Evolutionary conservation across 352 stramenopile species (phyloP).

Genomic region (Globisporangium mamillatum): DNA sequence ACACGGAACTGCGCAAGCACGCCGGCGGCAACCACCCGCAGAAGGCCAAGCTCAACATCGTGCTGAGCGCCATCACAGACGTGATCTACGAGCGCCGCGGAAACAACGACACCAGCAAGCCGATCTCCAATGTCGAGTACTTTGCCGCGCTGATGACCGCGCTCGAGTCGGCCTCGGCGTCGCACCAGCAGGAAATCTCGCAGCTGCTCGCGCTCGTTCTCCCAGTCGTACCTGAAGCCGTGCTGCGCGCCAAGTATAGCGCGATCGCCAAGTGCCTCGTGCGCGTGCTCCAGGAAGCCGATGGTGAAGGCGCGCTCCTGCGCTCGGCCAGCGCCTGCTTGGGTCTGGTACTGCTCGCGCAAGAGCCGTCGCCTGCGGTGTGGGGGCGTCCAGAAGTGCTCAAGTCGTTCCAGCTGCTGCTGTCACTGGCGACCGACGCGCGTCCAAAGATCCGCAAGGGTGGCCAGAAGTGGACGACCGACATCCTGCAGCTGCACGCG

Average conservation of each 20-base stretch:
- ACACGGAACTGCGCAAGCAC: slow-evolving; percentile 77
- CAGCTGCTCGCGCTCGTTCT: slow-evolving; percentile 77
- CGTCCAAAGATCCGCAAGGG: slow-evolving; percentile 85
- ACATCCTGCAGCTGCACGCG: slow-evolving; percentile 70
- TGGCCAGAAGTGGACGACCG: slow-evolving; percentile 68
- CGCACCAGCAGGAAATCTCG: slow-evolving; percentile 75
- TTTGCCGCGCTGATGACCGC: slow-evolving; percentile 87
- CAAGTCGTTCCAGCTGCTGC: slow-evolving; percentile 74
- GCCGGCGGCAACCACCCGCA: slow-evolving; percentile 71
- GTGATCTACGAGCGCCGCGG: slow-evolving; percentile 78
- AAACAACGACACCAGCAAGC: slow-evolving; percentile 17
- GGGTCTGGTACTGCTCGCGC: slow-evolving; percentile 56
- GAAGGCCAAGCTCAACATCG: slow-evolving; percentile 84
- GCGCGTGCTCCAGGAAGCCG: slow-evolving; percentile 66
- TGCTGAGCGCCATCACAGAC: slow-evolving; percentile 78
- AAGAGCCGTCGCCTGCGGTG: slow-evolving; percentile 57
- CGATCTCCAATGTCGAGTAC: slow-evolving; percentile 82
- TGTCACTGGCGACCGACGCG: slow-evolving; percentile 72
- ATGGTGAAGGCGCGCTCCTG: slow-evolving; percentile 57
- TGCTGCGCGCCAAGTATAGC: slow-evolving; percentile 79
- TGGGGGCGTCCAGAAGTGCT: slow-evolving; percentile 73
- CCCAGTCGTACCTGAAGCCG: slow-evolving; percentile 62
- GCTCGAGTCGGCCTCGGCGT: slow-evolving; percentile 65
- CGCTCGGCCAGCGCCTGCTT: slow-evolving; percentile 67
- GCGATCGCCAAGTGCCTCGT: slow-evolving; percentile 68